Evolutionary conservation across 352 stramenopile genomes (phyloP).

Genomic region (Phytophthora ohioensis): DNA sequence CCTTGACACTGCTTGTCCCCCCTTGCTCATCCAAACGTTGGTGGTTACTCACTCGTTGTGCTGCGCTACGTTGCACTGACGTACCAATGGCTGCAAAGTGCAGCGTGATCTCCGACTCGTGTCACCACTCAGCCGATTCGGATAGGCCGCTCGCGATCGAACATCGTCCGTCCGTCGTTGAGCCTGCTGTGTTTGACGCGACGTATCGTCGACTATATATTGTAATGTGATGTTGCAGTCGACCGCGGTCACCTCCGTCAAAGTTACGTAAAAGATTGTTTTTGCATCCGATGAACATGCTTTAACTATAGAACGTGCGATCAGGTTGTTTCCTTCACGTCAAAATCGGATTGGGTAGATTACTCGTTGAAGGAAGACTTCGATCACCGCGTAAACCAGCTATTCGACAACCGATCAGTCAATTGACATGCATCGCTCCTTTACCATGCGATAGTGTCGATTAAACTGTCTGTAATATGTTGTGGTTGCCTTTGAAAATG

Average conservation of each 20-base stretch:
- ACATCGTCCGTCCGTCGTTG: not conserved
- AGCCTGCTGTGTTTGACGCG: not conserved
- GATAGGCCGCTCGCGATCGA: not conserved
- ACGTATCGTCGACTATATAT: not conserved
- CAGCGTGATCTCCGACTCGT: slow-evolving; percentile 14
- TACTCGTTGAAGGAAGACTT: too few relatives aligned
- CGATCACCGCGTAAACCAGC: not conserved
- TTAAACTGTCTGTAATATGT: not conserved
- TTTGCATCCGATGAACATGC: too few relatives aligned
- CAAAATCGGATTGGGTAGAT: too few relatives aligned
- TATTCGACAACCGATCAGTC: not conserved
- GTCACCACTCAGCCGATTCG: slow-evolving; percentile 13
- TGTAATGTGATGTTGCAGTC: not conserved
- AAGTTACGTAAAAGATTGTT: too few relatives aligned
- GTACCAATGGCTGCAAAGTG: slow-evolving; percentile 11
- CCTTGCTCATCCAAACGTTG: slow-evolving; percentile 21
- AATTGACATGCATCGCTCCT: slow-evolving; percentile 1
- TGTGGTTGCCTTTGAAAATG: not conserved
- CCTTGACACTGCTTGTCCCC: not conserved
- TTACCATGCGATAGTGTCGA: slow-evolving; percentile 1
- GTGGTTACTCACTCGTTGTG: slow-evolving; percentile 12
- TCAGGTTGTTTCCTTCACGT: too few relatives aligned
- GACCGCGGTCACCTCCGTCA: too few relatives aligned
- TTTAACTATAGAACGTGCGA: too few relatives aligned
- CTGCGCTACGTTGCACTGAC: slow-evolving; percentile 26